Evolutionary conservation across 2,329 filamentous ascomycete species (phyloP).

Genomic region (Cytospora schulzeri): DNA sequence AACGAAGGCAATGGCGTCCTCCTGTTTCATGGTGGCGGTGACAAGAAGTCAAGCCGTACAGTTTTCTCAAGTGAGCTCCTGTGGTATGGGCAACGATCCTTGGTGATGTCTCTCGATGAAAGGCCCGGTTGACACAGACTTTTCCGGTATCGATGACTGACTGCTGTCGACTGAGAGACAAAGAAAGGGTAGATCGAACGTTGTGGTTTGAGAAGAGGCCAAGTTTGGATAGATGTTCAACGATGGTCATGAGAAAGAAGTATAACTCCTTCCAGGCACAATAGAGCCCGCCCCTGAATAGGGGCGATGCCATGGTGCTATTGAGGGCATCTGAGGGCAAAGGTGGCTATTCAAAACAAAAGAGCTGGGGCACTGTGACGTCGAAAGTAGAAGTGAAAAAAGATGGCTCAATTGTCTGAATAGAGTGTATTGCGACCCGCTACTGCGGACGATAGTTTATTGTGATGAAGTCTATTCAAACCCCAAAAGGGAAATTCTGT

Average conservation of each 20-base stretch:
- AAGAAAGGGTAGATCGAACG: not conserved
- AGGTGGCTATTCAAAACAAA: constrained; percentile 14
- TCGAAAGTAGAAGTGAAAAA: constrained; percentile 3
- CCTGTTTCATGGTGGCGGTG: constrained; percentile 35
- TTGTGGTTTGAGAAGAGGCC: not conserved
- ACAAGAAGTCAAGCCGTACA: too few relatives aligned
- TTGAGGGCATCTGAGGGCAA: constrained; percentile 5
- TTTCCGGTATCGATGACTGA: not conserved
- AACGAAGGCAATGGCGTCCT: constrained; percentile 17
- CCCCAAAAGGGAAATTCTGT: constrained; percentile 11
- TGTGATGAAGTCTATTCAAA: constrained; percentile 12
- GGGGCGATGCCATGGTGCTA: constrained; percentile 3
- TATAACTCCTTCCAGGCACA: not conserved
- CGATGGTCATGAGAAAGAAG: not conserved
- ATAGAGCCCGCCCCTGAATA: not conserved
- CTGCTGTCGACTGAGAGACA: not conserved
- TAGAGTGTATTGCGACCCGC: not conserved
- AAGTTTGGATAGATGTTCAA: not conserved
- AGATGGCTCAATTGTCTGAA: constrained; percentile 19
- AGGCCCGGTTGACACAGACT: not conserved
- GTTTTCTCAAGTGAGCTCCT: not conserved
- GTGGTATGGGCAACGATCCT: not conserved
- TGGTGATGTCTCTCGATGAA: not conserved
- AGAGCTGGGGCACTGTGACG: not conserved
- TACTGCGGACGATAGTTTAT: not conserved